phyloP scores from a whole-genome alignment of 2,329 filamentous ascomycete species.

The Beauveria medogensis region DNA sequence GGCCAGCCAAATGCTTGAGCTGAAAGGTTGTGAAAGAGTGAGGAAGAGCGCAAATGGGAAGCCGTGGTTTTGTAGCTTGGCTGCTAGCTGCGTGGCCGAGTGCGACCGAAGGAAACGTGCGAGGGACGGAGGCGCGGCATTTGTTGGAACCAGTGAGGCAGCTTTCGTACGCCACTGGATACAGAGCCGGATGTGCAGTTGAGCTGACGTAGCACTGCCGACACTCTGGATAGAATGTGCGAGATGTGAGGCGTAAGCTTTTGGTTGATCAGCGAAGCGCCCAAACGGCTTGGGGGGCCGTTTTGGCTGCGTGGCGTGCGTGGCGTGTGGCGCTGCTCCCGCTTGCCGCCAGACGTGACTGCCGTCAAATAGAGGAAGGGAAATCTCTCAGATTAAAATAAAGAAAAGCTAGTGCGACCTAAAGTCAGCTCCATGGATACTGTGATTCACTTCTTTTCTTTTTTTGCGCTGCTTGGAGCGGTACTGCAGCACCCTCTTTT shows the following conservation, averaged over 20 bases:
- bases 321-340: slow-evolving; percentile 5
- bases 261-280: background rate
- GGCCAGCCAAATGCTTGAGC: background rate
- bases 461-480: background rate
- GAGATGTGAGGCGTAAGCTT: slow-evolving; percentile 9
- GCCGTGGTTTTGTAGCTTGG: background rate
- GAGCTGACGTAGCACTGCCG: slow-evolving; percentile 4
- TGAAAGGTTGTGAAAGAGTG: background rate
- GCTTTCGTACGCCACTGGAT: slow-evolving; percentile 1
- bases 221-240: background rate
- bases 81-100: background rate
- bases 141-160: background rate
- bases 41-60: background rate
- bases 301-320: background rate
- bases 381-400: background rate
- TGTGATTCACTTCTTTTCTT: background rate
- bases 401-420: too few relatives aligned
- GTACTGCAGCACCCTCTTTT: background rate
- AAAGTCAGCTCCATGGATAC: background rate
- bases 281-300: background rate
- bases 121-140: background rate
- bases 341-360: background rate
- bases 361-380: background rate
- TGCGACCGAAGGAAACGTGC: background rate
- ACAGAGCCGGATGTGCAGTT: background rate